These are phyloP conservation scores for Saccharomycopsis capsularis DNA, from an alignment of 805 yeast genomes.

Conservation along the genomic window DNA sequence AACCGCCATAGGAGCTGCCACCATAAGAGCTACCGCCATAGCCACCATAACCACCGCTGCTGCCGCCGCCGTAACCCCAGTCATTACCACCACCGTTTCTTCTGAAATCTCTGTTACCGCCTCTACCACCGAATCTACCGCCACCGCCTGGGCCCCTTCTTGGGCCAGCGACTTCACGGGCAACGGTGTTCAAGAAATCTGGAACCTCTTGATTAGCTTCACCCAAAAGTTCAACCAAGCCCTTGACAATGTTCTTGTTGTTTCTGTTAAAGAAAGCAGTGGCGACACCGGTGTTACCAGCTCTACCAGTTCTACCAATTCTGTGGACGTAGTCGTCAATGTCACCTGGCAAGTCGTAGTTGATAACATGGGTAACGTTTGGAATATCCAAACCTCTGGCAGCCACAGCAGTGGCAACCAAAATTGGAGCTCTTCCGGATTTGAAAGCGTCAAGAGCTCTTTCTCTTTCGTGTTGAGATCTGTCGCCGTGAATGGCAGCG, in stretches of 20 bases:
- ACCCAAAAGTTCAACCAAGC: slow-evolving; percentile 72
- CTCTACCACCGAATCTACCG: slow-evolving; percentile 48
- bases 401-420: slow-evolving; percentile 99
- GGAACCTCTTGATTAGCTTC: slow-evolving; percentile 99
- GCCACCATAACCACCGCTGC: slow-evolving; percentile 29
- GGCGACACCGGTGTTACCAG: slow-evolving; percentile 98
- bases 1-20: slow-evolving; percentile 29
- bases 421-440: slow-evolving; percentile 82
- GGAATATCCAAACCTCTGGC: slow-evolving; percentile 99
- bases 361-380: slow-evolving; percentile 95
- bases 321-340: slow-evolving; percentile 98
- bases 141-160: slow-evolving; percentile 40
- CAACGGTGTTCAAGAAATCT: slow-evolving; percentile 68
- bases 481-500: slow-evolving; percentile 98
- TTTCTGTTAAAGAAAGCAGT: slow-evolving; percentile 97
- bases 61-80: slow-evolving; percentile 44
- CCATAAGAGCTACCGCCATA: slow-evolving; percentile 32
- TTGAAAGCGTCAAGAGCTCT: slow-evolving; percentile 92
- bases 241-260: slow-evolving; percentile 83
- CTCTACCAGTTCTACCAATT: slow-evolving; percentile 99
- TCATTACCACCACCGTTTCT: slow-evolving; percentile 40
- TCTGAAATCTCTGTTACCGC: slow-evolving; percentile 43
- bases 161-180: slow-evolving; percentile 64
- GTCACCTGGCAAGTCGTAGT: slow-evolving; percentile 94
- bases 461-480: slow-evolving; percentile 97